Evolutionary conservation across 805 yeast genomes (phyloP).

Genomic region (Candida namnaoensis): DNA sequence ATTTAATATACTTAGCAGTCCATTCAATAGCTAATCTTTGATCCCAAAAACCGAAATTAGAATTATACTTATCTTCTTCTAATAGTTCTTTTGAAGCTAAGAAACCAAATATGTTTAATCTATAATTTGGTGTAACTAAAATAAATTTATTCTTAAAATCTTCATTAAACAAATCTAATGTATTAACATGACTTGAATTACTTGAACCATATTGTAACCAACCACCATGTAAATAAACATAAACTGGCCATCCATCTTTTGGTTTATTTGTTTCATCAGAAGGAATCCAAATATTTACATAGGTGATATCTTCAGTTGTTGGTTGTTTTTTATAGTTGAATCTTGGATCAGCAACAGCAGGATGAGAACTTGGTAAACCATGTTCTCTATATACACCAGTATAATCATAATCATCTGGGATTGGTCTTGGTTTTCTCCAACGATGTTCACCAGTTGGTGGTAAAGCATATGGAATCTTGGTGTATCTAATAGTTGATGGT

Average conservation of each 20-base stretch:
- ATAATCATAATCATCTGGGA: constrained; percentile 26
- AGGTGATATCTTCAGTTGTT: constrained; percentile 23
- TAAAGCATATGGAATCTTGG: constrained; percentile 25
- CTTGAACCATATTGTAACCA: constrained; percentile 29
- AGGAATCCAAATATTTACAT: constrained; percentile 31
- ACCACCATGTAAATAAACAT: constrained; percentile 34
- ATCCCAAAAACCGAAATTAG: constrained; percentile 37
- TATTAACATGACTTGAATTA: constrained; percentile 14
- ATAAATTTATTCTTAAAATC: constrained; percentile 24
- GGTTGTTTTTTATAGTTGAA: constrained; percentile 11
- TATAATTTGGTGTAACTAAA: constrained; percentile 28
- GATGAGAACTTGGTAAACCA: constrained; percentile 29
- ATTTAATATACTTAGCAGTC: constrained; percentile 30
- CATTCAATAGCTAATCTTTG: constrained; percentile 37
- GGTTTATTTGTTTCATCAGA: constrained; percentile 21
- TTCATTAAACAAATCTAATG: constrained; percentile 16
- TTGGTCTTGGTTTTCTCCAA: constrained; percentile 22
- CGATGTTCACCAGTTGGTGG: constrained; percentile 23
- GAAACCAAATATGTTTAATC: constrained; percentile 31
- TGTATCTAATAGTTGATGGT: constrained; percentile 17
- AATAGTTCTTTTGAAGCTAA: constrained; percentile 27
- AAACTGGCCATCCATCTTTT: constrained; percentile 33
- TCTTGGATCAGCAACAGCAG: constrained; percentile 20
- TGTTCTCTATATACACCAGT: constrained; percentile 27
- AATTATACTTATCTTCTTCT: constrained; percentile 21